These are phyloP conservation scores for Emiliania huxleyi DNA, from an alignment of 78 protist genomes.

Conservation along the genomic window DNA sequence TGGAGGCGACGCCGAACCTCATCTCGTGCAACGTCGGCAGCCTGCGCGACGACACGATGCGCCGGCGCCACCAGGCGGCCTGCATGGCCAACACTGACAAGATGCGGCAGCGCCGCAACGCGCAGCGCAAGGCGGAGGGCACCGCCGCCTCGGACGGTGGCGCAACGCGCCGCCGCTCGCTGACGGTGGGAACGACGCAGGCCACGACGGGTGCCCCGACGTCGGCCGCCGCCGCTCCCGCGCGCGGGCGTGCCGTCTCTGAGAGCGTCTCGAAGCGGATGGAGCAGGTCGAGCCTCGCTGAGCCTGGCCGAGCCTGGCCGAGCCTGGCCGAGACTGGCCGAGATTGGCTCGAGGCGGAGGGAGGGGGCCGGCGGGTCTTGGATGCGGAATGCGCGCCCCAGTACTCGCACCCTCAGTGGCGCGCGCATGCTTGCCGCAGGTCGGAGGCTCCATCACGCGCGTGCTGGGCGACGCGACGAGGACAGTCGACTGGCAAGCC, in stretches of 20 bases:
- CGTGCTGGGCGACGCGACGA: neutral
- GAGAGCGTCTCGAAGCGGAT: too few species aligned
- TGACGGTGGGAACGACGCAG: neutral
- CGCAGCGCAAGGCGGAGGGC: neutral
- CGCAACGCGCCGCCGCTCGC: neutral
- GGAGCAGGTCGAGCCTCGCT: too few species aligned
- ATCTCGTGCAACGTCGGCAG: neutral
- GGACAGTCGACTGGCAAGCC: neutral
- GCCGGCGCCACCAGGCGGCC: neutral
- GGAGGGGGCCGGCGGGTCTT: too few species aligned
- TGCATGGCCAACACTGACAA: neutral
- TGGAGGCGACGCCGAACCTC: neutral
- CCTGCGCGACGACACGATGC: conserved; percentile 6
- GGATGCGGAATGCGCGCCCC: too few species aligned
- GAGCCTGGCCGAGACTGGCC: too few species aligned
- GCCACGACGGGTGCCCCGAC: too few species aligned
- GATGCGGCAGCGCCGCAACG: neutral
- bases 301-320: too few species aligned
- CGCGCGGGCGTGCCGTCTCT: too few species aligned
- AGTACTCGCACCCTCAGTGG: too few species aligned
- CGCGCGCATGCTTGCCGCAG: too few species aligned
- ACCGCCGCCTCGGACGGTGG: neutral
- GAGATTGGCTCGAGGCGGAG: too few species aligned
- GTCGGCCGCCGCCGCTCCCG: too few species aligned
- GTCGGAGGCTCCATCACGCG: neutral